Percentiles rank a stretch among this genome's conserved stretches.
Conservation (phyloP, 768 basidiomycete genomes). For the Lactarius sanguifluus region DNA sequence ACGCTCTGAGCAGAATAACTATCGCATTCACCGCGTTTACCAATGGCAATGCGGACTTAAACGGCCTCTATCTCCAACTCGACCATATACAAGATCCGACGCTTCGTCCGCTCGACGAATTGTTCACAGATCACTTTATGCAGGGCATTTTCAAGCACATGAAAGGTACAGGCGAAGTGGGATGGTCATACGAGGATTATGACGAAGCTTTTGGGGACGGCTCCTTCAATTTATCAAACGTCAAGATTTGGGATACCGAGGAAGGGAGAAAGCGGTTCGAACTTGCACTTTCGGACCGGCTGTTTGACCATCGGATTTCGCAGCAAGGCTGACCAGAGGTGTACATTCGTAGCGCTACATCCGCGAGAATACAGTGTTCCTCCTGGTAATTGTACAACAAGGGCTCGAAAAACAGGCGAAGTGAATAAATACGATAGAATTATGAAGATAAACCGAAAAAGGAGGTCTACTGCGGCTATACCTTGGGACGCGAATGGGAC, state of each 20-base stretch:
- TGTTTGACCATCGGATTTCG: constrained; percentile 7
- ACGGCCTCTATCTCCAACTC: constrained; percentile 8
- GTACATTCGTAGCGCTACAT: no score
- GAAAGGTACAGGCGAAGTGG: constrained; percentile 1
- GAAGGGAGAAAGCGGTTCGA: constrained; percentile 11
- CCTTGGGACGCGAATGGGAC: no score
- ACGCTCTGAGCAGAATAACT: constrained; percentile 4
- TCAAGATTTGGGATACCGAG: constrained; percentile 5
- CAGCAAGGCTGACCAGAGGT: background rate
- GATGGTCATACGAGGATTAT: background rate
- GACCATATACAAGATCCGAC: constrained; percentile 14
- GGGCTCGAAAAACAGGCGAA: no score
- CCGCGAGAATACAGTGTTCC: no score
- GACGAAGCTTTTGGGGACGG: constrained; percentile 9
- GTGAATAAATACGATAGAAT: no score
- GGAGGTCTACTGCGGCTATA: no score
- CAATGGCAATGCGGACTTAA: constrained; percentile 10
- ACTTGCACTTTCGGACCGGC: constrained; percentile 7
- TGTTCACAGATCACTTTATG: constrained; percentile 15
- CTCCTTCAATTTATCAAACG: background rate
- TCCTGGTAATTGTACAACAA: no score
- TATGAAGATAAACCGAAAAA: no score
- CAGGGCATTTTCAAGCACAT: constrained; percentile 12
- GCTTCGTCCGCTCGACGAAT: constrained; percentile 16
- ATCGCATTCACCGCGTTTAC: constrained; percentile 12